A percentile compares a stretch with the other conserved stretches of the same genome.
Evolutionary conservation across 306 rosid genomes (phyloP).

Genomic region (Boehmeria nivea): DNA sequence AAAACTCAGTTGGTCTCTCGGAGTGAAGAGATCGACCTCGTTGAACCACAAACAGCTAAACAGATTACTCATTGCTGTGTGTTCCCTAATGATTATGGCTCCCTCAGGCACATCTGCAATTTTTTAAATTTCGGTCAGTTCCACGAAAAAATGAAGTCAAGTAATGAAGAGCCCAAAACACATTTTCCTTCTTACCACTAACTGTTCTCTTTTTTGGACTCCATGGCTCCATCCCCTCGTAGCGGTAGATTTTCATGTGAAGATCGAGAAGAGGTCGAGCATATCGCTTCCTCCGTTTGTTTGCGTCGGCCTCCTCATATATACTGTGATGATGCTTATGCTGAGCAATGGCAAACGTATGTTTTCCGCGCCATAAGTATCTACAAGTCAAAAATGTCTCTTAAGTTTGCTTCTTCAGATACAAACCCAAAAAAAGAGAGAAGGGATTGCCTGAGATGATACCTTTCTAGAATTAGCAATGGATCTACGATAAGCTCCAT

Average conservation of each 20-base stretch:
- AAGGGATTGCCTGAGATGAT: background rate
- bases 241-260: slow-evolving; percentile 90
- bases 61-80: slow-evolving; percentile 63
- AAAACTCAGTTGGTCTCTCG: slow-evolving; percentile 97
- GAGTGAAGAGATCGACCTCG: slow-evolving; percentile 94
- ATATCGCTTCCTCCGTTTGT: slow-evolving; percentile 94
- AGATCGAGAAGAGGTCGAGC: slow-evolving; percentile 96
- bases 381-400: slow-evolving; percentile 39
- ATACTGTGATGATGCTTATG: slow-evolving; percentile 90
- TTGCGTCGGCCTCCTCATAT: slow-evolving; percentile 95
- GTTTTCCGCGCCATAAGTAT: slow-evolving; percentile 86
- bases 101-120: slow-evolving; percentile 98
- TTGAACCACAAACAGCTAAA: slow-evolving; percentile 99
- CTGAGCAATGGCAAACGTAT: slow-evolving; percentile 93
- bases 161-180: slow-evolving; percentile 13
- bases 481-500: slow-evolving; percentile 98
- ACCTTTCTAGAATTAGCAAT: slow-evolving; percentile 88
- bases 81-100: slow-evolving; percentile 83
- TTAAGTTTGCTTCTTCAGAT: slow-evolving; percentile 12
- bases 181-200: slow-evolving; percentile 59
- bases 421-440: background rate
- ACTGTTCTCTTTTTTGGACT: slow-evolving; percentile 51
- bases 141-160: slow-evolving; percentile 9
- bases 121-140: slow-evolving; percentile 15
- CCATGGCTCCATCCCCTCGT: slow-evolving; percentile 93